A percentile compares a stretch with the other conserved stretches of the same genome.
Conservation (phyloP, 768 basidiomycete species). For the Pholiota microspora region DNA sequence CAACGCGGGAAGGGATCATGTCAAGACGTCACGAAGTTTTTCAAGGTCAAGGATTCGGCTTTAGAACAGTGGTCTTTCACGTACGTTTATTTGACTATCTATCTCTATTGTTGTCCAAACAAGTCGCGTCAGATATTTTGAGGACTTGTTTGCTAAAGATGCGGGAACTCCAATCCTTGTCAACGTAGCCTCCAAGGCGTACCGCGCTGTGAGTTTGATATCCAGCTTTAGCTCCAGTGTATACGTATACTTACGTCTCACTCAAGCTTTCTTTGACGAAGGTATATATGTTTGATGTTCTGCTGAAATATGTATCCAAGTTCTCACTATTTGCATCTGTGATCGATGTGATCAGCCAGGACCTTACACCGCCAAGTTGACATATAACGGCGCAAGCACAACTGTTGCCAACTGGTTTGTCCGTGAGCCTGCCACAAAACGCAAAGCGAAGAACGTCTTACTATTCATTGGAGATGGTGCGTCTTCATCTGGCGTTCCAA, state of each 20-base stretch:
- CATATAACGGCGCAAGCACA: conserved; percentile 30
- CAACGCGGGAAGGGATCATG: conserved; percentile 31
- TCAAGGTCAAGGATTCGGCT: conserved; percentile 24
- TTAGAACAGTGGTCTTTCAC: conserved; percentile 41
- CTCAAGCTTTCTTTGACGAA: conserved; percentile 27
- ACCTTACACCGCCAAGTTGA: conserved; percentile 36
- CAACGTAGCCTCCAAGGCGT: conserved; percentile 42
- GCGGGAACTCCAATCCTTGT: conserved; percentile 29
- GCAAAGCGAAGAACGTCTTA: conserved; percentile 41
- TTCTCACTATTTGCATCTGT: background rate
- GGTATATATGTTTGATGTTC: conserved; percentile 12
- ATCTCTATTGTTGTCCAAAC: background rate
- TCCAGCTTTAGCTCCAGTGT: background rate
- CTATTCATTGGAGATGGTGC: conserved; percentile 47
- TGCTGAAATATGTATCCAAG: background rate
- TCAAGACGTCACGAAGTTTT: conserved; percentile 33
- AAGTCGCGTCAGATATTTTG: conserved; percentile 36
- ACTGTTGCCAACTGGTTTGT: conserved; percentile 41
- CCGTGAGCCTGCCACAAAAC: conserved; percentile 28
- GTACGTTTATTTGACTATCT: conserved; percentile 25
- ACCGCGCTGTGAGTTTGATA: conserved; percentile 32
- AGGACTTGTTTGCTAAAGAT: conserved; percentile 42
- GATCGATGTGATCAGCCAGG: conserved; percentile 36
- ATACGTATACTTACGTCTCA: conserved; percentile 1
- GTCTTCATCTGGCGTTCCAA: conserved; percentile 2